A percentile compares a stretch with the other conserved stretches of the same genome.
phyloP scores from a whole-genome alignment of 129 eudicot species.

The Gnaphalium uliginosum region DNA sequence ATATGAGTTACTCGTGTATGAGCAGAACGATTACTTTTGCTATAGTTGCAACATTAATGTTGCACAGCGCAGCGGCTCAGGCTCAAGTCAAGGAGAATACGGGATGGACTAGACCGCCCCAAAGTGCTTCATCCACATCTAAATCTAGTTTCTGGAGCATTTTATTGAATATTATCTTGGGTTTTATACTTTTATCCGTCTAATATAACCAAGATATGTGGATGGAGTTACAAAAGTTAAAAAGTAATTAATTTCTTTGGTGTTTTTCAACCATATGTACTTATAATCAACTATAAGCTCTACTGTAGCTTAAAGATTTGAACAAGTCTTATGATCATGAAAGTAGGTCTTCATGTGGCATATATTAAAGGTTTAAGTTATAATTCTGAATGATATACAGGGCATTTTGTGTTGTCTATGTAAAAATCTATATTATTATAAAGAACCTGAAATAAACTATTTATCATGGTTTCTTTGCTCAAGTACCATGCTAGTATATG shows the following conservation, averaged over 20 bases:
- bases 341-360: not conserved
- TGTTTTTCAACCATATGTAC: not conserved
- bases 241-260: not conserved
- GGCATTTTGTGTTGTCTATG: not conserved
- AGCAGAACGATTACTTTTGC: not conserved
- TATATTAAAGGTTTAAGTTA: not conserved
- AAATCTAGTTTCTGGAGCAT: conserved; percentile 24
- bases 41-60: not conserved
- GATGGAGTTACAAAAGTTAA: not conserved
- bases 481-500: not conserved
- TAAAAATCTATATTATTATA: not conserved
- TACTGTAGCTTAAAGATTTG: not conserved
- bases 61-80: not conserved
- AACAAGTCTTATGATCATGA: not conserved
- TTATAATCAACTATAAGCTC: not conserved
- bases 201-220: conserved; percentile 8
- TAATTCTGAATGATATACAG: not conserved
- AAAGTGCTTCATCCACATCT: conserved; percentile 9
- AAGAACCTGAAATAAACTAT: no score
- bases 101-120: conserved; percentile 1
- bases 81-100: not conserved
- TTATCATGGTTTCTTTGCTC: no score
- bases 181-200: not conserved
- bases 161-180: conserved; percentile 23
- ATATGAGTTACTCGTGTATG: not conserved